Evolutionary conservation across 805 yeast species (phyloP), one percentile per base, ranked within the genome.

Genomic region (Ogataea methanolica): DNA sequence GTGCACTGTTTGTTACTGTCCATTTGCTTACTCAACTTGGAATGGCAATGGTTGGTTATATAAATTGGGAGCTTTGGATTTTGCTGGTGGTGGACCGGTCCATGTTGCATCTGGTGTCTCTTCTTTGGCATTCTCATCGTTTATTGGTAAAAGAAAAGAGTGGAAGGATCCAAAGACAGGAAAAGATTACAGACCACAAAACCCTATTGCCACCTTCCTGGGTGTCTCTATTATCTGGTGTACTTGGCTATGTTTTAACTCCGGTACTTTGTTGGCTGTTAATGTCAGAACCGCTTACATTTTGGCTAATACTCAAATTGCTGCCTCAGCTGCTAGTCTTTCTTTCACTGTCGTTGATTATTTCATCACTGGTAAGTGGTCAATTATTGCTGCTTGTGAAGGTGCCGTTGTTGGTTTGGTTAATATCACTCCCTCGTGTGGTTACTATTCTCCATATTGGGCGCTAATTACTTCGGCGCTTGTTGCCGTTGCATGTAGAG

Each of bases 41-140:
- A 69, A 68, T 26, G 59, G 57, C 5, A 70, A 69, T 47, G 78
- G 78, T 15, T 74, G 76, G 74, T 61, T 74, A 41, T 67, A 58
- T 44, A 66, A 61, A 26, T 59, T 74, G 40, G 78, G 77, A 5
- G 71, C 70, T 4, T 63, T 73, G 46, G 78, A 74, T 54, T 74
- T 73, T 57, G 76, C 77, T 7, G 78, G 78, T 37, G 78, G 78
- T 35, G 76, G 76, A 29, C 77, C 77, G 1, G 78, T 74, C 33
- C 78, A 74, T 57, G 67, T 73, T 45, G 68, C 75, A 6, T 64
- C 73, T 6, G 77, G 77, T 38, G 63, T 66, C 29, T 70, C 75
- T 2, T 68, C 76, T 4, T 55, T 72, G 31, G 65, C 72, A n/a
- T 73, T 69, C 52, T 70, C 76, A 6, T 60, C 64, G 51, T 73